Evolutionary conservation across 495 filamentous ascomycete species (phyloP).

Genomic region (Hypoxylon intermedium): DNA sequence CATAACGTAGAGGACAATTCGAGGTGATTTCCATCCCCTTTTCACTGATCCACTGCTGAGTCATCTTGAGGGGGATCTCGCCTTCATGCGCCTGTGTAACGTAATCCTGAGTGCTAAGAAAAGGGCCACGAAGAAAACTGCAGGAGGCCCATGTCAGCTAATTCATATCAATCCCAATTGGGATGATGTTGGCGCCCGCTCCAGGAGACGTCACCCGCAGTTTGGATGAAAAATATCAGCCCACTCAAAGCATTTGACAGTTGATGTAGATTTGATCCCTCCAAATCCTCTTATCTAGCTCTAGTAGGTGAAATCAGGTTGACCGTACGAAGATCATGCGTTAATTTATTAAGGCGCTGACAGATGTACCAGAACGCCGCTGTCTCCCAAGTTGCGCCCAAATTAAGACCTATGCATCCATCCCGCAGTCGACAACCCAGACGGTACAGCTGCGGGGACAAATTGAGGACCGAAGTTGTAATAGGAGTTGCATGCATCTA

Average conservation of each 20-base stretch:
- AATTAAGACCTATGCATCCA: conserved; percentile 41
- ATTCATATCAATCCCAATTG: conserved; percentile 64
- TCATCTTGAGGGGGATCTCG: conserved; percentile 1
- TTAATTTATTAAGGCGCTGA: conserved; percentile 65
- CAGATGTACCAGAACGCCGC: conserved; percentile 52
- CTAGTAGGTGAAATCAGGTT: conserved; percentile 64
- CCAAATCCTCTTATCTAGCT: conserved; percentile 54
- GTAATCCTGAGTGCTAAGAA: conserved; percentile 56
- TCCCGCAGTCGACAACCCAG: conserved; percentile 44
- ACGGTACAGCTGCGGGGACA: conserved; percentile 47
- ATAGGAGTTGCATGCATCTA: conserved; percentile 49
- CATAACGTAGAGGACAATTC: conserved; percentile 60
- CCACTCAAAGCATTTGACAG: conserved; percentile 65
- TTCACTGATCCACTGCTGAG: conserved; percentile 2
- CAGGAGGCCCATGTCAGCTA: conserved; percentile 67
- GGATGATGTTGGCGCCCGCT: conserved; percentile 26
- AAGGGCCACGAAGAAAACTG: conserved; percentile 63
- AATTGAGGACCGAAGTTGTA: conserved; percentile 52
- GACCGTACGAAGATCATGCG: conserved; percentile 71
- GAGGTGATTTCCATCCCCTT: conserved; percentile 52
- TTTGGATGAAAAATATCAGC: conserved; percentile 75
- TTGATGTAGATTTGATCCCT: conserved; percentile 56
- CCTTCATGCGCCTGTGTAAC: conserved; percentile 54
- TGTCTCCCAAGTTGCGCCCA: conserved; percentile 52
- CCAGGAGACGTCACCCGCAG: conserved; percentile 51